These are phyloP conservation scores for Trichoderma harzianum DNA, from an alignment of 2,329 filamentous ascomycete genomes.

Conservation along the genomic window DNA sequence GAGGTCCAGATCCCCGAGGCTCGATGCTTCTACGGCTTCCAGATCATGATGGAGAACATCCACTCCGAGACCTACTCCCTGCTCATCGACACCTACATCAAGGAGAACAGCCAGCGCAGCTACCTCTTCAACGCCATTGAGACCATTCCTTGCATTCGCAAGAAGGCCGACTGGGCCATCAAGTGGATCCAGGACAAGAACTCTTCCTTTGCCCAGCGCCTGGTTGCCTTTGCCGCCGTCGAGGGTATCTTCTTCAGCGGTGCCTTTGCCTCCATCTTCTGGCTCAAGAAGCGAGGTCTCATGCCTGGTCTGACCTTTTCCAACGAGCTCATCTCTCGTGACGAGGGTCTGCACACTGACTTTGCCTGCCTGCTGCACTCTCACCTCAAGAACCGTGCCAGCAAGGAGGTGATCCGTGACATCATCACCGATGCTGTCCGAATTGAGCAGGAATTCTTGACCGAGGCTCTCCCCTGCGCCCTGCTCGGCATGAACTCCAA, in stretches of 20 bases:
- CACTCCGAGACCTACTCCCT: constrained; percentile 99
- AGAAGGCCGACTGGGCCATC: constrained; percentile 98
- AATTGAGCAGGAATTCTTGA: constrained; percentile 98
- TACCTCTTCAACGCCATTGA: constrained; percentile 99
- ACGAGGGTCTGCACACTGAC: constrained; percentile 98
- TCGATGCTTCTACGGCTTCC: constrained; percentile 99
- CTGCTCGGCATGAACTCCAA: constrained; percentile 96
- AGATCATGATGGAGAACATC: constrained; percentile 99
- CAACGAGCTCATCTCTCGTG: constrained; percentile 99
- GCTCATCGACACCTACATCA: constrained; percentile 98
- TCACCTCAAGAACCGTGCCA: constrained; percentile 90
- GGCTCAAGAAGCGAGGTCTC: constrained; percentile 99
- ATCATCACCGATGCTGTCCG: constrained; percentile 92
- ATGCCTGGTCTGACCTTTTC: constrained; percentile 99
- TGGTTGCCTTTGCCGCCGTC: constrained; percentile 94
- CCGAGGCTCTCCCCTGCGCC: constrained; percentile 86
- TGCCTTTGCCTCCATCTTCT: constrained; percentile 98
- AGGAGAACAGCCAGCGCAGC: constrained; percentile 88
- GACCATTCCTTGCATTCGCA: constrained; percentile 96
- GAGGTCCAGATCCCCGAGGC: constrained; percentile 98
- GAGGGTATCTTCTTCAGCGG: constrained; percentile 99
- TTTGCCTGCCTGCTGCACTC: constrained; percentile 97
- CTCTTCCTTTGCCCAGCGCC: constrained; percentile 90
- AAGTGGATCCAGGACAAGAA: constrained; percentile 91
- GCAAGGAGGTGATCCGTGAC: constrained; percentile 72